Conservation (phyloP, 306 rosid species). For the Geum urbanum region DNA sequence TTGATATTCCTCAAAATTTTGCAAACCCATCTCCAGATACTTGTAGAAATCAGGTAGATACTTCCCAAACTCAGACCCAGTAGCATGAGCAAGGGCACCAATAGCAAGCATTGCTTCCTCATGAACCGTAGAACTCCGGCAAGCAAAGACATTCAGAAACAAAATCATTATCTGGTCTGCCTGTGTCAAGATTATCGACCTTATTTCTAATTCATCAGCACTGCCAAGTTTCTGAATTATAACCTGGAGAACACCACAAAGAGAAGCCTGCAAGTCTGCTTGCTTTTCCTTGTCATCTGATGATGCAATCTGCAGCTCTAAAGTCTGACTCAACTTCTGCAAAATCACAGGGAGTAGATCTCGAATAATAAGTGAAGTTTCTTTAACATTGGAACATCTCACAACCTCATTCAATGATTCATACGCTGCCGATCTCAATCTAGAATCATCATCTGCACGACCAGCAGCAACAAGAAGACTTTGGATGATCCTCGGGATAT, state of each 20-base stretch:
- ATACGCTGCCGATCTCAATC: conserved; percentile 33
- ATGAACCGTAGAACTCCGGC: conserved; percentile 41
- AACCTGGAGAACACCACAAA: conserved; percentile 41
- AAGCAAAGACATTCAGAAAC: conserved; percentile 38
- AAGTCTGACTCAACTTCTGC: conserved; percentile 32
- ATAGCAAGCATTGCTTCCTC: conserved; percentile 46
- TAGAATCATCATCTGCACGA: conserved; percentile 38
- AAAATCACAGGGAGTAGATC: conserved; percentile 33
- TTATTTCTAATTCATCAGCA: conserved; percentile 16
- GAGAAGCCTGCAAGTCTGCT: conserved; percentile 39
- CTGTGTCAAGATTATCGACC: conserved; percentile 20
- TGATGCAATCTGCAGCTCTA: conserved; percentile 30
- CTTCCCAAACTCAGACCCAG: conserved; percentile 29
- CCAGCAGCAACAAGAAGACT: conserved; percentile 30
- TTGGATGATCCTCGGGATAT: conserved; percentile 23
- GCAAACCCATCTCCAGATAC: conserved; percentile 41
- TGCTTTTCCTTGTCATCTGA: conserved; percentile 38
- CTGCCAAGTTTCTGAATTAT: conserved; percentile 37
- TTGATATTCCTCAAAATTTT: conserved; percentile 36
- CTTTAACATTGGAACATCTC: conserved; percentile 31
- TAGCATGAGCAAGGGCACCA: conserved; percentile 37
- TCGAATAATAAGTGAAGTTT: conserved; percentile 25
- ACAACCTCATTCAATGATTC: conserved; percentile 38
- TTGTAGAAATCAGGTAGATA: conserved; percentile 30
- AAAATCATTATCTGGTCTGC: conserved; percentile 34